Conservation (phyloP, 306 rosid species). For the Pyrus bretschneideri region DNA sequence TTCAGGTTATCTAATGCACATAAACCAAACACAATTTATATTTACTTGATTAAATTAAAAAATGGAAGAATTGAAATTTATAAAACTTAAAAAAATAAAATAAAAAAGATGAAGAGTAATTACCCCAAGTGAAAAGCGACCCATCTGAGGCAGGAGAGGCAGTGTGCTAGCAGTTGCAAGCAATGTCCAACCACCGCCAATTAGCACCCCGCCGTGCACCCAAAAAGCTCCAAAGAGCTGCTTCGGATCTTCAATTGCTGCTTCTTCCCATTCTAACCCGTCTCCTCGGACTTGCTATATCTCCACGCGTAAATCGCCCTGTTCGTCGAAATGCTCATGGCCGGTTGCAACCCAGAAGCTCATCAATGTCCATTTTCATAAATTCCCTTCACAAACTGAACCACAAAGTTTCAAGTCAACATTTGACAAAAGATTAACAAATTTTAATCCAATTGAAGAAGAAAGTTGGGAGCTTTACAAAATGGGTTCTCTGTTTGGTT, state of each 20-base stretch:
- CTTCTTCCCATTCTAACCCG: constrained; percentile 59
- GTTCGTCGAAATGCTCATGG: too few relatives aligned
- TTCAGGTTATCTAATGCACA: too few relatives aligned
- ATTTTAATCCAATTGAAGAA: neutral
- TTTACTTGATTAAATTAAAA: too few relatives aligned
- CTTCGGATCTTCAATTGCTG: constrained; percentile 73
- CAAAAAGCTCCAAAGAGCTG: constrained; percentile 76
- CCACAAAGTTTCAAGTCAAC: neutral
- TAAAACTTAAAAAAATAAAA: too few relatives aligned
- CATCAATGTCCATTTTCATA: constrained; percentile 50
- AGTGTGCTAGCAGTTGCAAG: too few relatives aligned
- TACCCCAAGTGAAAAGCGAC: too few relatives aligned
- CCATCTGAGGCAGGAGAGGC: too few relatives aligned
- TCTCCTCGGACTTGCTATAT: constrained; percentile 7
- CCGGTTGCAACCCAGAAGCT: neutral
- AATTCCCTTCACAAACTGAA: constrained; percentile 4
- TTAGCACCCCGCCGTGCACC: constrained; percentile 60
- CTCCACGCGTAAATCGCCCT: too few relatives aligned
- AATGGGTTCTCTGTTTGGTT: neutral
- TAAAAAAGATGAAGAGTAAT: too few relatives aligned
- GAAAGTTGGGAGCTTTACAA: neutral
- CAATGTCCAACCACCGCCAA: constrained; percentile 42
- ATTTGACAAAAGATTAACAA: neutral
- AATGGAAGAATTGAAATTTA: too few relatives aligned
- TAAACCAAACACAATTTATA: too few relatives aligned